Evolutionary conservation across 345 rosid genomes (phyloP).

Genomic region (Nasturtium officinale): DNA sequence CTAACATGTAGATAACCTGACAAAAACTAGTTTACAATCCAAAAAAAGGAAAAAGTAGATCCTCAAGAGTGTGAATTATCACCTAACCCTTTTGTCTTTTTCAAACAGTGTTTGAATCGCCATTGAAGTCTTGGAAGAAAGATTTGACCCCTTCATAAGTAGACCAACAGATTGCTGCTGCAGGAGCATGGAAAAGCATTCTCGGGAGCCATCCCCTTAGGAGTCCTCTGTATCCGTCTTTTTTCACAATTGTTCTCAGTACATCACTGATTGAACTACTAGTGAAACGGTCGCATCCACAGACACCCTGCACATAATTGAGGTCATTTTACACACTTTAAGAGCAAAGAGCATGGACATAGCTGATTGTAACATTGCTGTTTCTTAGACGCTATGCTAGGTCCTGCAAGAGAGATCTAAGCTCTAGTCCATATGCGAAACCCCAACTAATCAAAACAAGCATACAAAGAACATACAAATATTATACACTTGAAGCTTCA

Average conservation of each 20-base stretch:
- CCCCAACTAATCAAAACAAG: background rate
- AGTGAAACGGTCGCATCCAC: conserved; percentile 91
- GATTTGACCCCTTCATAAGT: conserved; percentile 68
- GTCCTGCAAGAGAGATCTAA: conserved; percentile 4
- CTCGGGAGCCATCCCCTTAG: conserved; percentile 76
- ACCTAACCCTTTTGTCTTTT: background rate
- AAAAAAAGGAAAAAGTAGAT: background rate
- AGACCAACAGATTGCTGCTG: conserved; percentile 77
- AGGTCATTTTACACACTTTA: background rate
- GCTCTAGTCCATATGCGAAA: background rate
- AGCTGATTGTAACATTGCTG: background rate
- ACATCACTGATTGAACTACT: conserved; percentile 62
- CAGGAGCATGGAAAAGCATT: conserved; percentile 77
- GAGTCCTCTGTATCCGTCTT: conserved; percentile 63
- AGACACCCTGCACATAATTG: conserved; percentile 72
- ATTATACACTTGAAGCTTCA: no score
- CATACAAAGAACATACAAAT: no score
- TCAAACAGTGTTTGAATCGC: conserved; percentile 35
- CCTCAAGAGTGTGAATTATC: conserved; percentile 22
- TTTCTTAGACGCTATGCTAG: background rate
- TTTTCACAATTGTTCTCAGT: conserved; percentile 46
- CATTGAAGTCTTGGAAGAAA: conserved; percentile 53
- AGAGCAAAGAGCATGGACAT: background rate
- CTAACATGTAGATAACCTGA: conserved; percentile 14
- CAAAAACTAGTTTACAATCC: conserved; percentile 25